Evolutionary conservation across 164 flowering plant species (phyloP), one percentile per base, ranked within the genome.

Genomic region (Piper betle): DNA sequence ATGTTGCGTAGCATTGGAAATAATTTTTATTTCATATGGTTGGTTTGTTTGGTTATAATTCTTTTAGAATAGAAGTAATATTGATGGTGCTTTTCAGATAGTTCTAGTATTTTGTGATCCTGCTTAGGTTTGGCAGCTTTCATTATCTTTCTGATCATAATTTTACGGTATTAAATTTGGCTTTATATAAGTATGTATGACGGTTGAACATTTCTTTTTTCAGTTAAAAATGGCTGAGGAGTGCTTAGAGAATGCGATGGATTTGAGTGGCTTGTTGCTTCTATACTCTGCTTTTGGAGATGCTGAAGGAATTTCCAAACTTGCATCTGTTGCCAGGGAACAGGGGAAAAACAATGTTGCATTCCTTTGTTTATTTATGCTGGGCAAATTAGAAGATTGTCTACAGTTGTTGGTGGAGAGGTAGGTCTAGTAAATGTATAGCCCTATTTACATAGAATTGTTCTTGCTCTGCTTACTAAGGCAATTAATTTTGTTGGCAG

Each of bases 221-320:
- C 95, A 94, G 99, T 75, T 94, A 62, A 93, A 91, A 71, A 78
- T 94, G 91, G 97, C 99, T 3, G 97, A 88, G 74, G 86, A 87
- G 69, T 94, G 97, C 68, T 73, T 94, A 73, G 75, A 72, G 74
- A 70, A 78, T 66, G 99, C 97, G 46, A 84, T 77, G 78, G 99
- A 94, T 72, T 80, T 91, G 80, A 91, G 97, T 80, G 97, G 97
- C 42, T 73, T 94, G 67, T 74, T 94, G 73, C 79, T 94, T 69
- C 81, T 94, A 19, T 91, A 94, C 67, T 94, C 99, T 68, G 81
- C 99, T 56, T 73, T 94, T 39, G 99, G 97, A 67, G 93, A 94
- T 75, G 85, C 93, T 64, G 93, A 88, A 54, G 99, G 97, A 63
- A 82, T 88, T 55, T 69, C 83, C 13, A 72, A 73, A 60, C 93